Percentiles rank a stretch among this genome's conserved stretches.
These are phyloP conservation scores for Aspergillus udagawae DNA, from an alignment of 2,329 filamentous ascomycete species.

Conservation along the genomic window DNA sequence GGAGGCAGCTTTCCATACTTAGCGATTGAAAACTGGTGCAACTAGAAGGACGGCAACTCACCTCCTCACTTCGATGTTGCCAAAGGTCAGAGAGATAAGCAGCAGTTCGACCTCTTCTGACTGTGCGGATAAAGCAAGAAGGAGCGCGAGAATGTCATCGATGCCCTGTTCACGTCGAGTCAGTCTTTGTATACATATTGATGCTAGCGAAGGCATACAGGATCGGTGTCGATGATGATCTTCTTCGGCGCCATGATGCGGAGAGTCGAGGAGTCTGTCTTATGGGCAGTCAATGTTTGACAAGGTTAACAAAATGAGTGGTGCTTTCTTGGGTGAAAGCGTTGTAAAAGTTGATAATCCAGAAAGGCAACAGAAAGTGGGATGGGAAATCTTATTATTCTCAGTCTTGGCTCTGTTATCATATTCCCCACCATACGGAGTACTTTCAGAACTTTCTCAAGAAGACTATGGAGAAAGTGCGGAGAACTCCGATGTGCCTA, in stretches of 20 bases:
- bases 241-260: slow-evolving; percentile 61
- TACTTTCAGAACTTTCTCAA: too few relatives aligned
- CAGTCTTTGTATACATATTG: neutral
- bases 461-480: neutral
- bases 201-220: slow-evolving; percentile 49
- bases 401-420: neutral
- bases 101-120: slow-evolving; percentile 81
- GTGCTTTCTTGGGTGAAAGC: neutral
- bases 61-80: slow-evolving; percentile 85
- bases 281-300: neutral
- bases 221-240: slow-evolving; percentile 96
- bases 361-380: neutral
- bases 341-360: neutral
- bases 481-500: neutral
- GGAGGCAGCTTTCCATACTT: slow-evolving; percentile 61
- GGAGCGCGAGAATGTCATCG: slow-evolving; percentile 84
- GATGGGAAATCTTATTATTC: neutral
- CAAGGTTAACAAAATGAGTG: neutral
- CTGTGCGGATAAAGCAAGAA: slow-evolving; percentile 77
- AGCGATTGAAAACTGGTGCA: neutral
- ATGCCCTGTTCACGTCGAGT: slow-evolving; percentile 53
- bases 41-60: slow-evolving; percentile 33
- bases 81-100: slow-evolving; percentile 86
- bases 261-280: neutral
- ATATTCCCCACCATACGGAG: neutral